Conservation (phyloP, 1,284 basidiomycete genomes). For the Trichosporon sp. region DNA sequence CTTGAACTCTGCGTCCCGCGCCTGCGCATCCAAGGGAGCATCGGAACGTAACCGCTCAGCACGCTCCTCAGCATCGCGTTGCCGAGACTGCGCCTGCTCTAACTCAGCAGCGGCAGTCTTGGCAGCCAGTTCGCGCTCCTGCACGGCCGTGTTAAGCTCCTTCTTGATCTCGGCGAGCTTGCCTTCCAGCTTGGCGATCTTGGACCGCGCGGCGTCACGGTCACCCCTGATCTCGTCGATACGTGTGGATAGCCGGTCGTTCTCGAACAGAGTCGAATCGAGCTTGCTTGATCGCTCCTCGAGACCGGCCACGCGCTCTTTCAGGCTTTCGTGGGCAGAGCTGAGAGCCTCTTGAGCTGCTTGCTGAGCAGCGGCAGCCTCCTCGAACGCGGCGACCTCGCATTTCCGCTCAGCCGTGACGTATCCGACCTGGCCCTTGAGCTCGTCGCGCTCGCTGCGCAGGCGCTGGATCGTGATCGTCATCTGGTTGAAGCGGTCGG, state of each 20-base stretch:
- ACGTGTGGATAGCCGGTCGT: neutral
- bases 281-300: neutral
- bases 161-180: slow-evolving; percentile 5
- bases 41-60: neutral
- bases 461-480: slow-evolving; percentile 13
- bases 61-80: neutral
- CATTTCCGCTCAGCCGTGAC: slow-evolving; percentile 10
- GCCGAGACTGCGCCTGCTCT: neutral
- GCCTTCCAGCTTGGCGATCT: slow-evolving; percentile 5
- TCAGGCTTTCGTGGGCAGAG: neutral
- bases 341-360: neutral
- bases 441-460: slow-evolving; percentile 15
- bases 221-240: slow-evolving; percentile 2
- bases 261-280: neutral
- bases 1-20: neutral
- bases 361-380: neutral
- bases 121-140: slow-evolving; percentile 4
- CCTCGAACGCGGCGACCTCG: neutral
- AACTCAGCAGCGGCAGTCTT: neutral
- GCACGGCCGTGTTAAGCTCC: neutral
- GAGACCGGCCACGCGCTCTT: neutral
- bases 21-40: neutral
- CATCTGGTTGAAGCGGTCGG: slow-evolving; percentile 16
- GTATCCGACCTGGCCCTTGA: slow-evolving; percentile 10
- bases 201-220: neutral